Percentiles rank a stretch among this genome's conserved stretches.
Conservation (phyloP, 768 basidiomycete genomes). For the Kwoniella heveanensis region DNA sequence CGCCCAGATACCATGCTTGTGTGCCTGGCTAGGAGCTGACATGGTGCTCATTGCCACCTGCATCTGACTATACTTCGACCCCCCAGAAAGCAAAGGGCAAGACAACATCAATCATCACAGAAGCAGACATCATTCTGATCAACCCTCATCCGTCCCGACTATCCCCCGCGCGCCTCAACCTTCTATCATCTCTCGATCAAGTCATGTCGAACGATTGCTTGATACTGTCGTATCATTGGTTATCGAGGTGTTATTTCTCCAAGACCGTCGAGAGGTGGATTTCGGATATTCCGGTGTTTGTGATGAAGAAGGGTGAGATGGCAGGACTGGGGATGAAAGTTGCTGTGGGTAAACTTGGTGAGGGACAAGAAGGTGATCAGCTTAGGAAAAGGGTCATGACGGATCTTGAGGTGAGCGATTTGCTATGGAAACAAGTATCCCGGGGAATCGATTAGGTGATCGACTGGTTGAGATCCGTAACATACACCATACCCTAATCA, state of each 20-base stretch:
- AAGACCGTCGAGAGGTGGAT: constrained; percentile 7
- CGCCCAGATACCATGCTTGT: too few species aligned
- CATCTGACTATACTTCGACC: too few species aligned
- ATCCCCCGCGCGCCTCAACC: neutral
- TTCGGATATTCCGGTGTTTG: constrained; percentile 4
- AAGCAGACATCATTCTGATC: constrained; percentile 15
- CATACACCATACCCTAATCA: too few species aligned
- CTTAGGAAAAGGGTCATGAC: constrained; percentile 9
- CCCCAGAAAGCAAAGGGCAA: constrained; percentile 11
- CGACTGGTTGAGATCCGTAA: too few species aligned
- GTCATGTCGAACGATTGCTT: neutral
- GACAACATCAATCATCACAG: neutral
- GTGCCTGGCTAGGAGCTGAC: too few species aligned
- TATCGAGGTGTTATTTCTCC: constrained; percentile 22
- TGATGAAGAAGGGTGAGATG: neutral
- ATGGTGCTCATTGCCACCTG: too few species aligned
- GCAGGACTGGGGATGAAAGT: constrained; percentile 4
- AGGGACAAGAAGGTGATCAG: constrained; percentile 2
- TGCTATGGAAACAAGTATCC: too few species aligned
- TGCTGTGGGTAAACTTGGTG: constrained; percentile 2
- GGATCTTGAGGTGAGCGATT: constrained; percentile 17
- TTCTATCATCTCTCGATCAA: neutral
- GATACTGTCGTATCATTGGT: constrained; percentile 13
- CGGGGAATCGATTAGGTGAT: too few species aligned
- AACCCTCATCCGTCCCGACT: constrained; percentile 8